Conservation (phyloP, 2,329 filamentous ascomycete species). For the Cucurbitaria berberidis region DNA sequence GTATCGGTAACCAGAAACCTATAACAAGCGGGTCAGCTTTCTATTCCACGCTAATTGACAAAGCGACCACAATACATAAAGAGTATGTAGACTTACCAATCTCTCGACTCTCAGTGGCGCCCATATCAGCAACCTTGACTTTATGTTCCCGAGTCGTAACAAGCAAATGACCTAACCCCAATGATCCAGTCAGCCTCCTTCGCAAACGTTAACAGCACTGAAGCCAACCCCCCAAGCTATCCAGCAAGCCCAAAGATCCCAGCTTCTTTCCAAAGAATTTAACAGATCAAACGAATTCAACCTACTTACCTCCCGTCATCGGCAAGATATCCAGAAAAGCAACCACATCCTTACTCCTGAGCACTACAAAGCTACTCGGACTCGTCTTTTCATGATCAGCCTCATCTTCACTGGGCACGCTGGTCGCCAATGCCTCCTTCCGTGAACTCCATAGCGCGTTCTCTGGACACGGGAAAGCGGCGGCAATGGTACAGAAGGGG, state of each 20-base stretch:
- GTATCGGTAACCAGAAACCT: constrained; percentile 68
- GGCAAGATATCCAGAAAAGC: constrained; percentile 96
- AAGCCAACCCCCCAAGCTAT: neutral
- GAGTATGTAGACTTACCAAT: constrained; percentile 61
- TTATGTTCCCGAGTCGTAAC: constrained; percentile 79
- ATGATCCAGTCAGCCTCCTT: neutral
- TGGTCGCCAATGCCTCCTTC: constrained; percentile 18
- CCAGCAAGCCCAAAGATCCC: too few species aligned
- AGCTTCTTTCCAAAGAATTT: too few species aligned
- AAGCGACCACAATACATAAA: neutral
- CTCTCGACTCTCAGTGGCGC: constrained; percentile 66
- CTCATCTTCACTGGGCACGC: constrained; percentile 35
- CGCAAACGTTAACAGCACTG: neutral
- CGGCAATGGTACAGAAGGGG: constrained; percentile 65
- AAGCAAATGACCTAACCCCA: constrained; percentile 68
- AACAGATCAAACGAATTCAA: too few species aligned
- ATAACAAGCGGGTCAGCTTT: neutral
- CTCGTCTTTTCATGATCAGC: constrained; percentile 38
- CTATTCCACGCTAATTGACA: neutral
- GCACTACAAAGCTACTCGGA: constrained; percentile 64
- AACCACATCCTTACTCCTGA: constrained; percentile 77
- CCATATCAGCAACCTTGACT: constrained; percentile 76
- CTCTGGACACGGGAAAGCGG: constrained; percentile 52
- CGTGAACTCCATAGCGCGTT: constrained; percentile 10
- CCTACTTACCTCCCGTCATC: constrained; percentile 67